Percentiles rank a stretch among this genome's conserved stretches.
Evolutionary conservation across 2,329 filamentous ascomycete genomes (phyloP).

Genomic region (Nemania sp.): DNA sequence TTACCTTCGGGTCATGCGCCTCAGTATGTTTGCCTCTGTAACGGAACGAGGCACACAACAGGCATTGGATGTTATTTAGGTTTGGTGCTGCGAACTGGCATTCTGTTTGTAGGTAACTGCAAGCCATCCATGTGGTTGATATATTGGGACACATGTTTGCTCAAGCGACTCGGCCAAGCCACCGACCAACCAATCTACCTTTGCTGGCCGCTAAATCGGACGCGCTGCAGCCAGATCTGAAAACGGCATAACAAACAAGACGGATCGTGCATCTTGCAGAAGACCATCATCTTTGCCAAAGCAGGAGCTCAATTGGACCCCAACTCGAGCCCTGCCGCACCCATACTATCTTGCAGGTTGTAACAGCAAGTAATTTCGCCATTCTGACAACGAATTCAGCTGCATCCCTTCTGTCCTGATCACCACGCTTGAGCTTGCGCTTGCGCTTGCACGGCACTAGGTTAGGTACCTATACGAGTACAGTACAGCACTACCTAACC

Average conservation of each 20-base stretch:
- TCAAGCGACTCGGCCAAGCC: constrained; percentile 21
- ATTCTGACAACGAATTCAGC: constrained; percentile 3
- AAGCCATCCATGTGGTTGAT: constrained; percentile 13
- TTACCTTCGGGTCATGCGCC: no score
- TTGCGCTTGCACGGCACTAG: no score
- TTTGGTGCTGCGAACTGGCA: no score
- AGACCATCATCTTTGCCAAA: no score
- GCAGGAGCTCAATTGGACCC: not conserved
- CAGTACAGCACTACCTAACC: not conserved
- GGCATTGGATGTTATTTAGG: no score
- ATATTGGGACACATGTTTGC: constrained; percentile 16
- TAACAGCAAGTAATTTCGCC: not conserved
- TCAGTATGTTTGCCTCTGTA: no score
- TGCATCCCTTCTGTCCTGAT: constrained; percentile 9
- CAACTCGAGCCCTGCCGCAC: not conserved
- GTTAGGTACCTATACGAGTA: constrained; percentile 6
- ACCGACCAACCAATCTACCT: constrained; percentile 12
- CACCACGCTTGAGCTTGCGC: no score
- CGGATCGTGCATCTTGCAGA: no score
- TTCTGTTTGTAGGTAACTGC: no score
- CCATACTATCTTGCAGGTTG: not conserved
- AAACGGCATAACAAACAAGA: constrained; percentile 14
- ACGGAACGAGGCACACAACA: no score
- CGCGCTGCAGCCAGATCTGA: constrained; percentile 23
- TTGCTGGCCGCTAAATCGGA: constrained; percentile 18